Base-by-base conservation (phyloP, 2,329 filamentous ascomycete genomes). In the Truncatella angustata region DNA sequence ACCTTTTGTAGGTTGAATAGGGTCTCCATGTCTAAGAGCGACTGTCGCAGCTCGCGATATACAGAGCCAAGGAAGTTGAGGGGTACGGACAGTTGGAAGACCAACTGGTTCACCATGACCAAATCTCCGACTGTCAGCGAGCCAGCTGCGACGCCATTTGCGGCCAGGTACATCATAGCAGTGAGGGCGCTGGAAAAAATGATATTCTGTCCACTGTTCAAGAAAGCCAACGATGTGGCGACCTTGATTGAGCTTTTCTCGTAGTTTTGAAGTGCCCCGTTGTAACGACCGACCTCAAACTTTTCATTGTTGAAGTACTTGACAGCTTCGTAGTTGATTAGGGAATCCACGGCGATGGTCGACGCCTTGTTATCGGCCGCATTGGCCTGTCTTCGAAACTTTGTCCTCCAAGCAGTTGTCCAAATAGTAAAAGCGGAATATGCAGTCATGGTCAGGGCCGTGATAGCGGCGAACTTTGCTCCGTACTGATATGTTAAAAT, bases 221-320 rank as follows among this genome's bases (percentile, higher is more conserved):
- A 82, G 50, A 96, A 86, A 1, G 94, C 89, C 37, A 99, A 75
- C 3, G 93, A 97, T 0, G 94, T 99, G 9, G 91, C 91, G 30
- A 99, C 90, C 68, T 97, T 97, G 76, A 99, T 97, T 14, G 91
- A 96, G 53, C 91, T 92, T 68, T 88, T 88, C 69, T 99, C 90
- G 68, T 99, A 99, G 54, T 87, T 81, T 58, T 86, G 81, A 21
- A 99, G 76, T 0, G 94, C 91, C 61, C 86, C 84, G 70, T 97
- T 92, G 68, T 99, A 99, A 37, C 94, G 84, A 28, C 82, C 81
- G 39, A 96, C 90, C 73, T 99, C 94, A 59, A 91, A 97, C 59
- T 88, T 90, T 66, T 99, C 95, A 65, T 99, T 99, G 76, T 99
- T 99, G 75, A 97, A 99, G 74, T 97, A 96, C 73, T 99, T 99